phyloP scores from a whole-genome alignment of 2,329 filamentous ascomycete genomes.

The Dendrostoma leiphaemia region DNA sequence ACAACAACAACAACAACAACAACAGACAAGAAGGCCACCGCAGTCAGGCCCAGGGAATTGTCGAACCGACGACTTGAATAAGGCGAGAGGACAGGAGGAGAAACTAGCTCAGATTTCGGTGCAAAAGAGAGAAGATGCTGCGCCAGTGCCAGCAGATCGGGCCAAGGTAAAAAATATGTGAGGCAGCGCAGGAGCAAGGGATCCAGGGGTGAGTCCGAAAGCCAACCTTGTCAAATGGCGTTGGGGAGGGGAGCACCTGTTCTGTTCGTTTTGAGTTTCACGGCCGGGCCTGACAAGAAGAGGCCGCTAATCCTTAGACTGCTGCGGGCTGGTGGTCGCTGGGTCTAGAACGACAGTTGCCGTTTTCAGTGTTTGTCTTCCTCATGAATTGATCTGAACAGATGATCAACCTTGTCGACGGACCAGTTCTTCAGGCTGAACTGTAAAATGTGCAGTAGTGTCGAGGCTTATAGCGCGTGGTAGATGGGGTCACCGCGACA shows the following conservation, averaged over 20 bases:
- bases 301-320: constrained; percentile 1
- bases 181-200: constrained; percentile 5
- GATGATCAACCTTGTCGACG: too few species aligned
- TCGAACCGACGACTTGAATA: too few species aligned
- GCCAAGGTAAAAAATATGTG: constrained; percentile 6
- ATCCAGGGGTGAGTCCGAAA: background rate
- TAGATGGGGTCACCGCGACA: too few species aligned
- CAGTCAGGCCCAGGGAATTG: too few species aligned
- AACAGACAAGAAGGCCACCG: too few species aligned
- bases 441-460: background rate
- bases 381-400: too few species aligned
- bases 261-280: constrained; percentile 2
- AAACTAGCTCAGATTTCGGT: background rate
- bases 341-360: background rate
- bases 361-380: background rate
- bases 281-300: constrained; percentile 2
- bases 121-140: background rate
- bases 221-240: background rate
- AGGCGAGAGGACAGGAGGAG: background rate
- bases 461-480: background rate
- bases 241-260: background rate
- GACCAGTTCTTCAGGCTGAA: too few species aligned
- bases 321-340: background rate
- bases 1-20: too few species aligned
- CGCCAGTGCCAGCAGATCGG: background rate